Percentiles rank a stretch among this genome's conserved stretches.
These are phyloP conservation scores for Cryptosporidium felis DNA, from an alignment of 169 alveolate genomes.

Conservation along the genomic window DNA sequence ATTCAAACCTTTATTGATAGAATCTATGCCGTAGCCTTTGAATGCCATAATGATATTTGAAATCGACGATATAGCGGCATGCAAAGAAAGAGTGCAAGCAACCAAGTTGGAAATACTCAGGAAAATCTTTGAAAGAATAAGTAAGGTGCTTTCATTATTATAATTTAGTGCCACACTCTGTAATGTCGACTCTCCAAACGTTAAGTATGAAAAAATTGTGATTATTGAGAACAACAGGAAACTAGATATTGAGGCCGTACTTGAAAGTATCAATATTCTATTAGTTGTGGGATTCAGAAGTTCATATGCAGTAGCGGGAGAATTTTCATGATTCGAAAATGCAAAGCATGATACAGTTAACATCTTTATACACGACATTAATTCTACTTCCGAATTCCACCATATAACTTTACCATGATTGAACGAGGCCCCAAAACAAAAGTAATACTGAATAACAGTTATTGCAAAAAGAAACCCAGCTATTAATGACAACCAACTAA, in stretches of 20 bases:
- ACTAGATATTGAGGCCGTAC: slow-evolving; percentile 50
- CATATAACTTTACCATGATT: slow-evolving; percentile 51
- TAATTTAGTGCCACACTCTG: slow-evolving; percentile 58
- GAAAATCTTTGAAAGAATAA: slow-evolving; percentile 30
- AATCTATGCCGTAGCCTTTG: background rate
- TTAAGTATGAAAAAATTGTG: slow-evolving; percentile 37
- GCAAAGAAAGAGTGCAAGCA: slow-evolving; percentile 64
- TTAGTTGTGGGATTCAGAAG: slow-evolving; percentile 41
- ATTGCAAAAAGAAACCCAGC: slow-evolving; percentile 56
- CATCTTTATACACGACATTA: slow-evolving; percentile 37
- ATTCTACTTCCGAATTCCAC: slow-evolving; percentile 41
- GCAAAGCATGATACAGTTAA: slow-evolving; percentile 62
- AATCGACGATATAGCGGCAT: slow-evolving; percentile 54
- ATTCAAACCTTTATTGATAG: background rate
- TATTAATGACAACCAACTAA: slow-evolving; percentile 64
- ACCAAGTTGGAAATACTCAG: slow-evolving; percentile 62
- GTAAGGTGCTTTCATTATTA: slow-evolving; percentile 25
- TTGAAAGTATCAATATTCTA: slow-evolving; percentile 45
- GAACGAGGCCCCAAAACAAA: slow-evolving; percentile 6
- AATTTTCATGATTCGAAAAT: slow-evolving; percentile 68
- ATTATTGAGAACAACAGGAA: slow-evolving; percentile 10
- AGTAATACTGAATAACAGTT: slow-evolving; percentile 48
- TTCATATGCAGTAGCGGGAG: slow-evolving; percentile 64
- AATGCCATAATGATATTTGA: slow-evolving; percentile 48
- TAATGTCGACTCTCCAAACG: slow-evolving; percentile 50